Conservation (phyloP, 768 basidiomycete genomes). For the Mycena belliarum region DNA sequence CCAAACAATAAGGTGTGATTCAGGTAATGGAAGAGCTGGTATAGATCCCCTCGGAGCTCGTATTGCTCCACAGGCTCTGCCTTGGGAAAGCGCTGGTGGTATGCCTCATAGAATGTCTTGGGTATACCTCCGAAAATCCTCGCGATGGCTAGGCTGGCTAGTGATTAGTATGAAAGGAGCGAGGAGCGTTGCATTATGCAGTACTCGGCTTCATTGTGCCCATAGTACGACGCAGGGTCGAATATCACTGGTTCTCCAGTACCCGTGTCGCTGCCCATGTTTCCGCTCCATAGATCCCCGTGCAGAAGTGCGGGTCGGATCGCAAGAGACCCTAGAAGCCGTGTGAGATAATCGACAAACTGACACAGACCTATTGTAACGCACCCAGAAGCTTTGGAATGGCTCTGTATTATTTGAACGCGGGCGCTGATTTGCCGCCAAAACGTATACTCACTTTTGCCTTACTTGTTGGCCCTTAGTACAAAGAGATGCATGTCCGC, state of each 20-base stretch:
- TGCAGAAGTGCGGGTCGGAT: slow-evolving; percentile 73
- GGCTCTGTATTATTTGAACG: slow-evolving; percentile 44
- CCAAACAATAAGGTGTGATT: slow-evolving; percentile 82
- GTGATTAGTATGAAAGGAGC: neutral
- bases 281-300: slow-evolving; percentile 84
- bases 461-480: slow-evolving; percentile 51
- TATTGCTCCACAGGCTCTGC: slow-evolving; percentile 68
- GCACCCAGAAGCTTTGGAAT: slow-evolving; percentile 67
- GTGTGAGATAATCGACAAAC: neutral
- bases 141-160: slow-evolving; percentile 67
- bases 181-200: slow-evolving; percentile 27
- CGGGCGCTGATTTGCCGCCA: neutral
- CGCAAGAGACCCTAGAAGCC: slow-evolving; percentile 41
- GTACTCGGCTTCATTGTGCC: slow-evolving; percentile 83
- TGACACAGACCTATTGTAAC: neutral
- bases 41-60: slow-evolving; percentile 62
- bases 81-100: slow-evolving; percentile 64
- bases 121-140: slow-evolving; percentile 81
- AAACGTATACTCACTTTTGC: slow-evolving; percentile 35
- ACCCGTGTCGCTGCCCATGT: slow-evolving; percentile 57
- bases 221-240: slow-evolving; percentile 78
- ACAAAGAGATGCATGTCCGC: slow-evolving; percentile 46
- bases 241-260: slow-evolving; percentile 60
- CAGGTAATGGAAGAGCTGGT: slow-evolving; percentile 79
- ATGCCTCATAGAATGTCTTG: slow-evolving; percentile 58